Evolutionary conservation across 768 basidiomycete genomes (phyloP), one percentile per base, ranked within the genome.

Genomic region (Leccinum subgranulosum): DNA sequence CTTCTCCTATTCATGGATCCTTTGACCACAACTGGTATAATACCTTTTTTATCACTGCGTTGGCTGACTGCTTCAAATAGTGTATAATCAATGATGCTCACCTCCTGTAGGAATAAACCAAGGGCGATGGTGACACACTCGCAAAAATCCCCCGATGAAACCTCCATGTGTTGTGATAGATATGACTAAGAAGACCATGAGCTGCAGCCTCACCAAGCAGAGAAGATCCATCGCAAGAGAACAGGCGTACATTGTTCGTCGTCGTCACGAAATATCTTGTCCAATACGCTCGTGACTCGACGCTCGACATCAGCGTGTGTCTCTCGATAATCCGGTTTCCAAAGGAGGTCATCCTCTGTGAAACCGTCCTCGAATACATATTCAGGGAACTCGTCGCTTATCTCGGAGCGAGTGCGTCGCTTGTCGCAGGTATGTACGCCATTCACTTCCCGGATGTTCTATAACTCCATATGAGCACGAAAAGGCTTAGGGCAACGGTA

Each of bases 341-440:
- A 90, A 3, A 87, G 69, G 15, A 75, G 67, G 64, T 91, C 88
- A 11, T 81, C 73, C 64, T 90, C 87, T 0, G 78, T 70, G 57
- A 91, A 80, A 0, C 75, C 79, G 0, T 68, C 64, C 62, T 90
- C 86, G 36, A 88, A 77, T 5, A 57, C 59, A 61, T 83, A 83
- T 8, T 67, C 64, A 0, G 84, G 82, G 60, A 66, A 89, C 6
- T 23, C 36, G 15, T 15, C 11, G 8, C 23, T 47, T 47, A 53
- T 84, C 53, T 80, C 75, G 0, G 79, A 74, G n/a, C 73, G 73
- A 1, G 80, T 73, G n/a, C 74, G 74, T 17, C 87, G 80, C 56
- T 79, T 79, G 70, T 91, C 88, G 64, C 88, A 90, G 1, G 87
- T 87, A 62, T 88, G 86, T 5, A 80, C 75, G 0, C 87, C 87